Evolutionary conservation across 805 yeast genomes (phyloP), one percentile per base, ranked within the genome.

Genomic region (Cyberlindnera xylosilytica): DNA sequence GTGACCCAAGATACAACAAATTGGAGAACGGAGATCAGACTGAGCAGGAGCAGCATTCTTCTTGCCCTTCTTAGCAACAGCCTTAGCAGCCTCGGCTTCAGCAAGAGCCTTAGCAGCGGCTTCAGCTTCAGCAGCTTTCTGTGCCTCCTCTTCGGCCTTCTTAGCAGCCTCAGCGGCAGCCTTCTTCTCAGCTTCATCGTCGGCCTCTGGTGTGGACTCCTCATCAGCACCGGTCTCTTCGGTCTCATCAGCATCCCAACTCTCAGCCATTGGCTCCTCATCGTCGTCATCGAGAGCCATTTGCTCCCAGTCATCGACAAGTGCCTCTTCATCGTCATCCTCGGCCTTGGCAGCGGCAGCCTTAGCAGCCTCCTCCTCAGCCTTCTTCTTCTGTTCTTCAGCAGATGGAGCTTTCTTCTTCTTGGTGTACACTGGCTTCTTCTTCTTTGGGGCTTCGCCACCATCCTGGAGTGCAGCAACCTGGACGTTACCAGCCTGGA

Each of bases 1-100:
- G 74, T 93, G 99, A 64, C 99, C 99, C 66, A 93, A 77, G 60
- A 93, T 93, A 84, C 97, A 89, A 69, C 99, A 93, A 64, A 93
- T 93, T 51, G 99, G 99, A 51, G 99, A 93, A 70, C 99, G 96
- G 61, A 93, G 70, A 58, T 93, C 76, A 33, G 66, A 70, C 9
- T 66, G 68, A 39, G 60, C 57, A 33, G 57, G 18, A 13, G 38
- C 32, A 29, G 30, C 30, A n/a, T 29, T 29, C 32, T 29, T 29
- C 32, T 29, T 29, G 16, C 32, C 19, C 19, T 46, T 61, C n/a
- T 61, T 64, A 17, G 51, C 35, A 30, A 42, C 45, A 15, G 47
- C 50, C 42, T 47, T 44, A 22, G 40, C 46, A 23, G 46, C 46
- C 12, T 42, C 49, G 10, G 42, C 43, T 16, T 40, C 42, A 24